Percentiles rank a stretch among this genome's conserved stretches.
Evolutionary conservation across 768 basidiomycete species (phyloP).

Genomic region (Tubosaeta sp.): DNA sequence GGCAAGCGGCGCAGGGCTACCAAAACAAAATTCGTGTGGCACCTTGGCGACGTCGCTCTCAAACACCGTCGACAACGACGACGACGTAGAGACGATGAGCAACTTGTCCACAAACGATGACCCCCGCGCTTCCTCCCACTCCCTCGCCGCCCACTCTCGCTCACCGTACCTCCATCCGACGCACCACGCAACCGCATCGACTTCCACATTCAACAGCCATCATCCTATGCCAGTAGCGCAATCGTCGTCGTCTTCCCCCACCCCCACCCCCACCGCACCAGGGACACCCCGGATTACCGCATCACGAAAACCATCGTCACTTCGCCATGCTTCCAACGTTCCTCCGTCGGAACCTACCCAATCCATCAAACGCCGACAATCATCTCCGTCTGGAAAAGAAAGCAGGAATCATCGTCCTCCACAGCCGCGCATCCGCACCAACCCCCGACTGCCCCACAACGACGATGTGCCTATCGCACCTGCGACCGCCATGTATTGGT

Average conservation of each 20-base stretch:
- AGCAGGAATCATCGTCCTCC: constrained; percentile 7
- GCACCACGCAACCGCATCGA: constrained; percentile 32
- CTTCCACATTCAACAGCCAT: constrained; percentile 33
- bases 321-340: constrained; percentile 29
- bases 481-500: constrained; percentile 83
- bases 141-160: constrained; percentile 15
- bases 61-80: constrained; percentile 18
- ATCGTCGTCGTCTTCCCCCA: constrained; percentile 6
- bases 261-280: constrained; percentile 16
- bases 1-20: constrained; percentile 22
- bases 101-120: constrained; percentile 12
- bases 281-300: constrained; percentile 24
- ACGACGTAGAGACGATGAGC: constrained; percentile 23
- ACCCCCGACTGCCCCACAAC: constrained; percentile 59
- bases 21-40: constrained; percentile 14
- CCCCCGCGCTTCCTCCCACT: neutral
- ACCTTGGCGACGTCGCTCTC: constrained; percentile 4
- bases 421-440: constrained; percentile 39
- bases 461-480: constrained; percentile 57
- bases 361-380: constrained; percentile 22
- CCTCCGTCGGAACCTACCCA: constrained; percentile 24
- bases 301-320: constrained; percentile 30
- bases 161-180: constrained; percentile 39
- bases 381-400: constrained; percentile 29
- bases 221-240: neutral